Percentiles rank a stretch among this genome's conserved stretches.
These are phyloP conservation scores for Linum tenue DNA, from an alignment of 345 rosid genomes.

Conservation along the genomic window DNA sequence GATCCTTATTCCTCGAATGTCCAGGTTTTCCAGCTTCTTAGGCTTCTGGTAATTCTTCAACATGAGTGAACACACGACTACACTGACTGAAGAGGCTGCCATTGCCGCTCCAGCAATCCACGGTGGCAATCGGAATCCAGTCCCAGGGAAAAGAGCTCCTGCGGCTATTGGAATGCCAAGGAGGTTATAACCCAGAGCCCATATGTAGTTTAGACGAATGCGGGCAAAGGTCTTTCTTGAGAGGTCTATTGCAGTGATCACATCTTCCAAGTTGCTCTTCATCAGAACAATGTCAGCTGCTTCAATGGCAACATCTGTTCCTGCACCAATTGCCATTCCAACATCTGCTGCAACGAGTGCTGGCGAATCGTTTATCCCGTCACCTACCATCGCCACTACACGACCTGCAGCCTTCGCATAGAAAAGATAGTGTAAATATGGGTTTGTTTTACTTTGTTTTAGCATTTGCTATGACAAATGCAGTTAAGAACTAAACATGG, in stretches of 20 bases:
- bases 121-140: conserved; percentile 69
- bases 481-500: background rate
- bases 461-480: background rate
- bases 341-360: conserved; percentile 92
- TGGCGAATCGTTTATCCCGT: conserved; percentile 87
- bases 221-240: conserved; percentile 76
- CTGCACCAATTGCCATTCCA: conserved; percentile 97
- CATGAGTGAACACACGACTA: conserved; percentile 79
- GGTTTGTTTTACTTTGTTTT: too few species aligned
- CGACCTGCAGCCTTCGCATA: conserved; percentile 46
- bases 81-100: conserved; percentile 97
- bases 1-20: conserved; percentile 44
- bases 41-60: conserved; percentile 67
- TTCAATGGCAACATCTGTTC: conserved; percentile 90
- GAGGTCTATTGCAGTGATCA: conserved; percentile 82
- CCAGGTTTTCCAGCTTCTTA: conserved; percentile 46
- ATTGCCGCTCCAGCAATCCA: conserved; percentile 99
- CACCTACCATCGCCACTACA: conserved; percentile 91
- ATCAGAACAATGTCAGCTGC: conserved; percentile 92
- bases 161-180: conserved; percentile 85
- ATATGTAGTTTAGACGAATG: conserved; percentile 76
- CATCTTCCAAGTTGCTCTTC: conserved; percentile 93
- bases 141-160: conserved; percentile 61
- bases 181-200: conserved; percentile 90
- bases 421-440: background rate